Conservation (phyloP, 1,284 basidiomycete genomes). For the Peniophora sp. region DNA sequence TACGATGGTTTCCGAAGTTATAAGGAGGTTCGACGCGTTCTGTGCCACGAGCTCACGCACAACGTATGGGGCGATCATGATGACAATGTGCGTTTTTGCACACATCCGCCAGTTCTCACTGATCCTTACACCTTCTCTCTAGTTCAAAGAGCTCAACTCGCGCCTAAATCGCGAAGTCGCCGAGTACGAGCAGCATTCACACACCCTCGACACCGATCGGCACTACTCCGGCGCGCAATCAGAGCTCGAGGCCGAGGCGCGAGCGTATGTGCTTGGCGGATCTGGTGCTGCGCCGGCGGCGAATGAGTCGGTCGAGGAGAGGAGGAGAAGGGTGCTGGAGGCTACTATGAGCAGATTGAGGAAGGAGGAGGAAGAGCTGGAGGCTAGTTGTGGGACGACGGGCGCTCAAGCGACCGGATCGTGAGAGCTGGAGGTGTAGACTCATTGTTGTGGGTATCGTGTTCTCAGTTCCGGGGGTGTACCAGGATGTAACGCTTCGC, state of each 20-base stretch:
- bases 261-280: conserved; percentile 21
- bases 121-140: not conserved
- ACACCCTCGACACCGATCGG: conserved; percentile 31
- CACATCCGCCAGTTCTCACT: not conserved
- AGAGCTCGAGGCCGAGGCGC: conserved; percentile 47
- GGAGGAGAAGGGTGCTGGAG: conserved; percentile 43
- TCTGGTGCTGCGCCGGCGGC: conserved; percentile 8
- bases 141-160: conserved; percentile 75
- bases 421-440: too few species aligned
- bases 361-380: conserved; percentile 64
- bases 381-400: conserved; percentile 60
- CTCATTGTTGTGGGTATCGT: too few species aligned
- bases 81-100: conserved; percentile 46
- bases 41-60: conserved; percentile 73
- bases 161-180: conserved; percentile 64
- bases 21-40: conserved; percentile 52
- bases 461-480: too few species aligned
- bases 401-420: too few species aligned
- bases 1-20: conserved; percentile 69
- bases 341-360: conserved; percentile 52
- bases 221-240: conserved; percentile 45
- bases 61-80: conserved; percentile 69
- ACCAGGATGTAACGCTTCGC: too few species aligned
- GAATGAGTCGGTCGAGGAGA: conserved; percentile 45
- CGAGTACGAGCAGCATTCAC: conserved; percentile 62